Percentiles rank a stretch among this genome's conserved stretches.
Evolutionary conservation across 2,329 filamentous ascomycete species (phyloP).

Genomic region (Phyllosticta paracitricarpa): DNA sequence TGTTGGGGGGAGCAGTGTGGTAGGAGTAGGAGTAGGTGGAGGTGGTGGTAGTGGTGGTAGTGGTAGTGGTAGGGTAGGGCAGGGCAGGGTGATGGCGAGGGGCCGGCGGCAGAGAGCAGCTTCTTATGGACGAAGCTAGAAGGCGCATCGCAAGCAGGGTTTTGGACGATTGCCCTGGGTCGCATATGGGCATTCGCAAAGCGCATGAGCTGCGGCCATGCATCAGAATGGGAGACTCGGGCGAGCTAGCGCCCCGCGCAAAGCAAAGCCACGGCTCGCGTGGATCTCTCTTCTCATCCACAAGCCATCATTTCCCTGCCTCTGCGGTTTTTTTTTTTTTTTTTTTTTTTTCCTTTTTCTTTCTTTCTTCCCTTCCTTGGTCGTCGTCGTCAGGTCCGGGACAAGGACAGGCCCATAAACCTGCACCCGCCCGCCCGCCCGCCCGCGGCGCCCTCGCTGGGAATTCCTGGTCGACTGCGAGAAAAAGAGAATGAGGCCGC

Average conservation of each 20-base stretch:
- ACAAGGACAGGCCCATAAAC: no score
- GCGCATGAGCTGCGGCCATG: not conserved
- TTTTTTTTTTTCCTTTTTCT: not conserved
- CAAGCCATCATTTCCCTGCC: not conserved
- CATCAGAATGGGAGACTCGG: slow-evolving; percentile 11
- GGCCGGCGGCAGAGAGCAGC: not conserved
- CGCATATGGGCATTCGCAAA: slow-evolving; percentile 12
- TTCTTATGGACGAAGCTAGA: slow-evolving; percentile 9
- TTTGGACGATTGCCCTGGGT: slow-evolving; percentile 10
- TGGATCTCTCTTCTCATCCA: slow-evolving; percentile 3
- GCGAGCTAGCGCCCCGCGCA: slow-evolving; percentile 9
- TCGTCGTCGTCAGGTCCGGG: no score
- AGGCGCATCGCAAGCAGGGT: slow-evolving; percentile 10
- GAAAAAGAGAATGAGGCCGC: not conserved
- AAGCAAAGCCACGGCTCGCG: slow-evolving; percentile 12
- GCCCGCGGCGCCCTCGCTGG: not conserved
- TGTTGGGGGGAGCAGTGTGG: not conserved
- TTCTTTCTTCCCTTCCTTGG: not conserved
- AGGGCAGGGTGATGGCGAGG: not conserved
- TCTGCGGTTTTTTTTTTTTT: not conserved
- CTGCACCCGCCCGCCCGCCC: not conserved
- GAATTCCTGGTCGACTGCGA: not conserved
- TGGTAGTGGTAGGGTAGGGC: no score
- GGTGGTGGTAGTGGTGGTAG: not conserved
- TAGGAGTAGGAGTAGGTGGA: not conserved